Conservation (phyloP, 2,329 filamentous ascomycete genomes). For the Teratosphaeria destructans region DNA sequence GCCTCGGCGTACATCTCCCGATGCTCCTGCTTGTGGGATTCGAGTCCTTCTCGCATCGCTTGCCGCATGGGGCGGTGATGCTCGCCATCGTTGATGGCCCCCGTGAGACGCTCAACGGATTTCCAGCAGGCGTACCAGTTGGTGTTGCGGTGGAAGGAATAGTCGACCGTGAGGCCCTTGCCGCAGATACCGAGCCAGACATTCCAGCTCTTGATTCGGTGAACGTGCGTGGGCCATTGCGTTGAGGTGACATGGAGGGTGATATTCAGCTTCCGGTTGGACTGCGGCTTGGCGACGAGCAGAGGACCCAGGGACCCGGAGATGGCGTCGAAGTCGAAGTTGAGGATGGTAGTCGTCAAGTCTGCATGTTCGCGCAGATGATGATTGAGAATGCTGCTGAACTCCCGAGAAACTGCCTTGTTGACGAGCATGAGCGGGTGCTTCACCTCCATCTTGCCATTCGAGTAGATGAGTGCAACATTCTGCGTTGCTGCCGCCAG, state of each 20-base stretch:
- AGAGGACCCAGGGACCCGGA: neutral
- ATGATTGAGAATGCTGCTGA: neutral
- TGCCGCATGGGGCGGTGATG: too few relatives aligned
- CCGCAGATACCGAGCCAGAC: neutral
- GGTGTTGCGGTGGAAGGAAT: neutral
- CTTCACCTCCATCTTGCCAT: neutral
- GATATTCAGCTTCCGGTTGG: neutral
- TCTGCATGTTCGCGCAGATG: neutral
- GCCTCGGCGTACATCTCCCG: too few relatives aligned
- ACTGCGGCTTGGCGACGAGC: neutral
- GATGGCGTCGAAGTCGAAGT: neutral
- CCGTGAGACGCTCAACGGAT: neutral
- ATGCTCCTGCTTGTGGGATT: too few relatives aligned
- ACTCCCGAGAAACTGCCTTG: neutral
- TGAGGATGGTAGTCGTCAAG: neutral
- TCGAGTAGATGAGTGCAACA: neutral
- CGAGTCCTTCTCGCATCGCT: too few relatives aligned
- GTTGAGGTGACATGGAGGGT: neutral
- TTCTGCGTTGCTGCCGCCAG: neutral
- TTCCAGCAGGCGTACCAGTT: neutral
- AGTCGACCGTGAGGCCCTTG: neutral
- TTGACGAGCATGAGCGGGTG: neutral
- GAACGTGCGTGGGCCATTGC: neutral
- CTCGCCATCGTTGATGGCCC: too few relatives aligned
- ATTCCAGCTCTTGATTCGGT: neutral